Evolutionary conservation across 768 basidiomycete species (phyloP).

Genomic region (Hericium coralloides): DNA sequence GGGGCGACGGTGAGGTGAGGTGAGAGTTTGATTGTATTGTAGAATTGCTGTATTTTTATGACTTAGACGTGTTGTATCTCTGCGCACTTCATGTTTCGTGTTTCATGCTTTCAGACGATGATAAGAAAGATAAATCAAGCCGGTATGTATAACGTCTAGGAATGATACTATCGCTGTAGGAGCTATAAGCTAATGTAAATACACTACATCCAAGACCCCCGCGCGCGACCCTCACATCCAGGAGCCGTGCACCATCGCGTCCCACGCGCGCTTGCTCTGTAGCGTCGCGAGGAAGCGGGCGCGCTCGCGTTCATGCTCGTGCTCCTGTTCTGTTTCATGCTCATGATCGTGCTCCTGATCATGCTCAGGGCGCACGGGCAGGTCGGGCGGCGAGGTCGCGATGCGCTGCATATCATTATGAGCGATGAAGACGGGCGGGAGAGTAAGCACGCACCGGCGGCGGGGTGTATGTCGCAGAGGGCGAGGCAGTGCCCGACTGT

Average conservation of each 20-base stretch:
- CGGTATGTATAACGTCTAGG: no score
- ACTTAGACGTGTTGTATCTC: no score
- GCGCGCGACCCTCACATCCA: constrained; percentile 34
- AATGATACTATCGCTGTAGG: no score
- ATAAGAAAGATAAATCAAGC: no score
- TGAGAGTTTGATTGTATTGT: no score
- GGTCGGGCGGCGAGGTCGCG: neutral
- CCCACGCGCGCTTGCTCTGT: constrained; percentile 56
- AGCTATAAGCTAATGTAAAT: no score
- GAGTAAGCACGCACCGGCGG: constrained; percentile 2
- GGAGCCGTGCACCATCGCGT: constrained; percentile 58
- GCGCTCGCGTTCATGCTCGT: constrained; percentile 22
- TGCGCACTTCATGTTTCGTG: no score
- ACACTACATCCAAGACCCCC: neutral
- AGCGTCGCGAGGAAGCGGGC: constrained; percentile 48
- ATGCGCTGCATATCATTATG: neutral
- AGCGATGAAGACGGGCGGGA: constrained; percentile 9
- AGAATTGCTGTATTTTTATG: no score
- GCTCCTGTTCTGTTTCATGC: neutral
- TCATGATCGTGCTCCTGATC: constrained; percentile 3
- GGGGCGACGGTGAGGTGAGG: no score
- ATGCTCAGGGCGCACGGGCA: neutral
- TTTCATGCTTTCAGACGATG: no score
- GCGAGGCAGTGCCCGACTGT: constrained; percentile 43
- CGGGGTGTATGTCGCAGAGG: constrained; percentile 17